Percentiles rank a stretch among this genome's conserved stretches.
These are phyloP conservation scores for Agroathelia rolfsii DNA, from an alignment of 1,284 basidiomycete genomes.

Conservation along the genomic window DNA sequence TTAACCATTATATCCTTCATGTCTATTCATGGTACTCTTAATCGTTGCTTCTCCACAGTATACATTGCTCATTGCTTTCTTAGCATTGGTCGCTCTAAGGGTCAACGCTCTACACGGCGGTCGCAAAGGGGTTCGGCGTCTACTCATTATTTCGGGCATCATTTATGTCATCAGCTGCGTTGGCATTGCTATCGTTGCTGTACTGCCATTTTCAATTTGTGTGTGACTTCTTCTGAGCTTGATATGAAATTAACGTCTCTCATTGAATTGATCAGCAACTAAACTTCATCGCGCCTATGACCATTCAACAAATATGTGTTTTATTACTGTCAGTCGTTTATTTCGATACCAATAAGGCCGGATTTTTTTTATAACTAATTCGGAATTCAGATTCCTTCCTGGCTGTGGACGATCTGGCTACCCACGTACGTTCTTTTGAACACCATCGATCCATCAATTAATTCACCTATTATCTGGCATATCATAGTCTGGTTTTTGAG, in stretches of 20 bases:
- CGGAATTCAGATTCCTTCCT: constrained; percentile 19
- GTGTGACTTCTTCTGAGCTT: constrained; percentile 6
- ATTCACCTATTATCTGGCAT: background rate
- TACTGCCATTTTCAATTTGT: constrained; percentile 19
- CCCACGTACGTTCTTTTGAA: constrained; percentile 15
- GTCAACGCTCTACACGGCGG: constrained; percentile 20
- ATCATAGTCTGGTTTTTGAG: constrained; percentile 19
- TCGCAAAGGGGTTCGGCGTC: constrained; percentile 15
- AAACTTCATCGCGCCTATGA: constrained; percentile 16
- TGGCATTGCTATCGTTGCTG: constrained; percentile 15
- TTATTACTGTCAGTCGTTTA: constrained; percentile 14
- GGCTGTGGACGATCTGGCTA: constrained; percentile 21
- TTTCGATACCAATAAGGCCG: background rate
- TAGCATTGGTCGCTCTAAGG: constrained; percentile 21
- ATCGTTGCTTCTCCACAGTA: background rate
- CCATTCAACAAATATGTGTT: constrained; percentile 21
- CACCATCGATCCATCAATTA: background rate
- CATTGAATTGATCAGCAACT: constrained; percentile 9
- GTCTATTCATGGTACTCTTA: constrained; percentile 19
- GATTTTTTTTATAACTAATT: background rate
- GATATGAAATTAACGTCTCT: background rate
- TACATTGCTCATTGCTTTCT: background rate
- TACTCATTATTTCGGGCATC: constrained; percentile 16
- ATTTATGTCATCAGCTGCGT: constrained; percentile 17
- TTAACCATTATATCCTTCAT: constrained; percentile 22